Base-by-base conservation (phyloP, 106 monocot genomes). In the Dendrobium huoshanense region DNA sequence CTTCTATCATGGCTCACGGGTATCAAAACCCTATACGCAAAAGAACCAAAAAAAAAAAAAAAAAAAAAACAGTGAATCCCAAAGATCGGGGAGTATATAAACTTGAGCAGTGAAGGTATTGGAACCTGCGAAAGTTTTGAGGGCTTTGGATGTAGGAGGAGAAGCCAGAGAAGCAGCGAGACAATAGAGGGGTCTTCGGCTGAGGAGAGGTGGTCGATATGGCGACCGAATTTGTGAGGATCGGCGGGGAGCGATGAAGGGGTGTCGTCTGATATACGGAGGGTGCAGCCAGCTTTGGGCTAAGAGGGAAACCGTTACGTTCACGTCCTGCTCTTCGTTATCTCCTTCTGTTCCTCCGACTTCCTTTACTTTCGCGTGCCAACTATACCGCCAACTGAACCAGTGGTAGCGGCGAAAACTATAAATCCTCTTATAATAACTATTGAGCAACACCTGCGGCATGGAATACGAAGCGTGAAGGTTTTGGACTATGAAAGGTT, bases 231-330 rank as follows among this genome's bases (percentile, higher is more conserved):
- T 73, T 80, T 61, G 82, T 87, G 87, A 17, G 81, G 80, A 75
- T 96, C 87, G 55, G 89, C 65, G 24, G 92, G 90, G 55, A 97
- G 79, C 27, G 90, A 90, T 22, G 96, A 92, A 11, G 90, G 90
- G 4, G 75, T 78, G 31, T 75, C 83, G 84, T 5, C 67, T 48
- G 88, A 58, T 70, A 49, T 80, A 40, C 76, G 76, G 68, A 97
- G 80, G 25, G 94, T 97, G 87, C 94, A 94, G 2, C 96, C 96
- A 16, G 90, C 92, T 55, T 90, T 94, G 27, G 74, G 94, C 96
- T 76, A 97, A 88, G 9, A 94, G 79, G 0, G 90, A 83, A 67
- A 90, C 75, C 83, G 92, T 79, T 9, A 83, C 77, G 49, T 64
- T 77, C 27, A 91, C 22, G 75, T 87, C 24, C 48, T 13, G 11